Evolutionary conservation across 2,329 filamentous ascomycete genomes (phyloP).

Genomic region (Mycosphaerella sp.): DNA sequence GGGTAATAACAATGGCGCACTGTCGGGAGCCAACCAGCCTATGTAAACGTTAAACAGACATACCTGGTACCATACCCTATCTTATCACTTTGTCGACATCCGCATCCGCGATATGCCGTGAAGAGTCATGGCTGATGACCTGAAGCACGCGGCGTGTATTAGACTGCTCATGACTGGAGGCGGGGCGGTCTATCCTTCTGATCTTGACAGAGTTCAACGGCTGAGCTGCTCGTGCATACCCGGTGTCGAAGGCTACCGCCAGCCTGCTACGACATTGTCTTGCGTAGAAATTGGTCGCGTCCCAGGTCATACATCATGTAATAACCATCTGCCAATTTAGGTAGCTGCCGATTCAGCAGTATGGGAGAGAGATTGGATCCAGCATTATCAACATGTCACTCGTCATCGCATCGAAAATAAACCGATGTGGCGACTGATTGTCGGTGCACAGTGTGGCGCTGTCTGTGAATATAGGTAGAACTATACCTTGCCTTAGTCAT

Average conservation of each 20-base stretch:
- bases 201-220: not conserved
- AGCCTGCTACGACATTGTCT: not conserved
- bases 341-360: too few species aligned
- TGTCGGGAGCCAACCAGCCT: conserved; percentile 1
- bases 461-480: not conserved
- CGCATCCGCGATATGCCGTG: not conserved
- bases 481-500: too few species aligned
- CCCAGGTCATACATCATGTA: too few species aligned
- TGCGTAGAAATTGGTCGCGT: not conserved
- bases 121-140: not conserved
- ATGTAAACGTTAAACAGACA: not conserved
- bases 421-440: not conserved
- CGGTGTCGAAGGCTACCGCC: not conserved
- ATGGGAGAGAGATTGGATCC: too few species aligned
- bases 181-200: too few species aligned
- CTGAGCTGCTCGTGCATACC: not conserved
- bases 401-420: not conserved
- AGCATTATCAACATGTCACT: not conserved
- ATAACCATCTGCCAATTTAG: too few species aligned
- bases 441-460: not conserved
- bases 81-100: not conserved
- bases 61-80: too few species aligned
- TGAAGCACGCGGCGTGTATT: not conserved
- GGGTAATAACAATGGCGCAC: conserved; percentile 16
- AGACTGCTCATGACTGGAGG: not conserved